Evolutionary conservation across 1,139 yeast genomes (phyloP), one percentile per base, ranked within the genome.

Genomic region (Nakaseomyces delphensis): DNA sequence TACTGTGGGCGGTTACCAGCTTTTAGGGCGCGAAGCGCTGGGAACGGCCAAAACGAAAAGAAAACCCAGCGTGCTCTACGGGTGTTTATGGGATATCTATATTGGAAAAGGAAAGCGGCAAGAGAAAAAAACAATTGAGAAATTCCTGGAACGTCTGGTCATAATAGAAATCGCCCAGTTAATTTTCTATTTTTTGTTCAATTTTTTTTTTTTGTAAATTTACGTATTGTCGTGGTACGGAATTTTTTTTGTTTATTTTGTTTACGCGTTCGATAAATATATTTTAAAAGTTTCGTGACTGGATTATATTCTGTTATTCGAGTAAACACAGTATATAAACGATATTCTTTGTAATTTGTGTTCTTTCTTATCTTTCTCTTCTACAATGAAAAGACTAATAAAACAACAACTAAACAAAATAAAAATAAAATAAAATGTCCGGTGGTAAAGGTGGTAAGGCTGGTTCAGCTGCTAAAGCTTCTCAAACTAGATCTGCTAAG

Each of bases 381-480:
- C 16, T 14, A 30, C 33, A 39, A 21, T 42, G 18, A 25, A 40
- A 39, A 33, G 40, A 45, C 40, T 51, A 47, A 49, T 38, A 47
- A 50, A 41, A 43, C 35, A 48, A 25, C 28, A 45, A 42, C 33
- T 37, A 25, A 45, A 41, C 48, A 41, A 47, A 38, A 46, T 46
- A 52, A 74, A 16, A 15, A 5, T 10, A 8, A 9, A 4, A 9
- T 4, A 49, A 46, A 77, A 87, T 86, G 96, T 84, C 96, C 68
- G 96, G 96, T 70, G 96, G 96, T 70, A 89, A 89, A 82, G 96
- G 96, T 70, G 89, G 89, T 64, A 87, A 87, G 74, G 95, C 96
- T 66, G 93, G 95, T 63, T 73, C 94, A 57, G 67, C 84, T 57
- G 89, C 87, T 67, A 89, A 89, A 73, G 87, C 93, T 61, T 83